Evolutionary conservation across 2,329 filamentous ascomycete species (phyloP), one percentile per base, ranked within the genome.

Genomic region (Stachybotrys chartarum): DNA sequence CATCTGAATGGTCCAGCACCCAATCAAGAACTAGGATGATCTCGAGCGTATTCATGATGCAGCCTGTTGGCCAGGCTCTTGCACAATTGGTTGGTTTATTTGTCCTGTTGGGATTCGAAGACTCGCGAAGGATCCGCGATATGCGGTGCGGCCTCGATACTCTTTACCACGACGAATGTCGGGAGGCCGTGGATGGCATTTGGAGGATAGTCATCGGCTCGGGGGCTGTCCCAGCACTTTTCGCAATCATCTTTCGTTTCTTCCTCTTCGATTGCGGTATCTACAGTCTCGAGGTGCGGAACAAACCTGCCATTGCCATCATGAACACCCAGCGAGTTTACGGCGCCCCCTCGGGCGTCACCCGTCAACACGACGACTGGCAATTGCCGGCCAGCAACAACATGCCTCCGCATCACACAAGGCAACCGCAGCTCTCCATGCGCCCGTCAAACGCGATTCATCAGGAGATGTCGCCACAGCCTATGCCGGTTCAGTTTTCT

Each of bases 121-220:
- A 68, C 57, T 70, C 66, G 16, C 71, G 74, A 51, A 64, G 73
- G 30, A 63, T 80, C 17, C 68, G 74, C 45, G 74, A 66, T 5
- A 71, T 75, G 70, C 74, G 75, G 51, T 80, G 78, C 58, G 78
- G 78, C 17, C 69, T 80, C 45, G 73, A 80, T 59, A 68, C 61
- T 1, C 62, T 72, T 6, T 64, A 79, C 58, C 70, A 76, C 7
- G 69, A 73, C 7, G 73, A 78, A 56, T 80, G 78, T 58, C 73
- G 73, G 42, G 67, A 68, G 55, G 70, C 69, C 7, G 63, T 86
- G 1, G 84, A 87, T 59, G 80, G 77, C 1, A 82, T 86, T 59
- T 88, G 85, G 84, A 77, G 85, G 51, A 85, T 85, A 63, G 82
- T 87, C 32, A 81, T 87, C 59, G 85, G 83, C 2, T 80, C 84